Conservation (phyloP, 225 moss, liverwort and hornwort genomes). For the Polytrichum formosum region DNA sequence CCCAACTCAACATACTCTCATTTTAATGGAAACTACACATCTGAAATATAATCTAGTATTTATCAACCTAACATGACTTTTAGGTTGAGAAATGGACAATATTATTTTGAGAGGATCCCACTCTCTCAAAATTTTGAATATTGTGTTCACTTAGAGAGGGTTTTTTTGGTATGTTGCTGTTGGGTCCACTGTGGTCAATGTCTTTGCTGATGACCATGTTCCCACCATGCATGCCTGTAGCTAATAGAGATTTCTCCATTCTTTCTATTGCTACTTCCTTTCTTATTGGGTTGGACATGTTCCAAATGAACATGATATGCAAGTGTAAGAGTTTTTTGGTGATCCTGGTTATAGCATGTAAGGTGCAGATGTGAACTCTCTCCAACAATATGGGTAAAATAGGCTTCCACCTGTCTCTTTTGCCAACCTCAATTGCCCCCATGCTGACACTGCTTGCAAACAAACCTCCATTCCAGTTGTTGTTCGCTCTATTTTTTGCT, state of each 20-base stretch:
- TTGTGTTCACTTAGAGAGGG: neutral
- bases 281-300: neutral
- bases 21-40: too few relatives aligned
- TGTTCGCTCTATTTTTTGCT: neutral
- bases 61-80: too few relatives aligned
- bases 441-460: neutral
- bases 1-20: too few relatives aligned
- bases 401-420: neutral
- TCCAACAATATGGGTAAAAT: neutral
- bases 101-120: too few relatives aligned
- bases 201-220: constrained; percentile 1
- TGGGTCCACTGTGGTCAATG: neutral
- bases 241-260: constrained; percentile 5
- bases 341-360: neutral
- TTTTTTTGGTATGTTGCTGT: neutral
- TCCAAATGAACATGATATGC: constrained; percentile 1
- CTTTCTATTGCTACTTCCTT: constrained; percentile 1
- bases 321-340: neutral
- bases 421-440: neutral
- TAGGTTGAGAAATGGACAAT: too few relatives aligned
- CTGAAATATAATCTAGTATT: too few relatives aligned
- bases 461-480: neutral
- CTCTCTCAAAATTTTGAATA: too few relatives aligned
- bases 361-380: neutral
- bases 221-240: neutral